Base-by-base conservation (phyloP, 495 filamentous ascomycete species). In the Xylaria flabelliformis region DNA sequence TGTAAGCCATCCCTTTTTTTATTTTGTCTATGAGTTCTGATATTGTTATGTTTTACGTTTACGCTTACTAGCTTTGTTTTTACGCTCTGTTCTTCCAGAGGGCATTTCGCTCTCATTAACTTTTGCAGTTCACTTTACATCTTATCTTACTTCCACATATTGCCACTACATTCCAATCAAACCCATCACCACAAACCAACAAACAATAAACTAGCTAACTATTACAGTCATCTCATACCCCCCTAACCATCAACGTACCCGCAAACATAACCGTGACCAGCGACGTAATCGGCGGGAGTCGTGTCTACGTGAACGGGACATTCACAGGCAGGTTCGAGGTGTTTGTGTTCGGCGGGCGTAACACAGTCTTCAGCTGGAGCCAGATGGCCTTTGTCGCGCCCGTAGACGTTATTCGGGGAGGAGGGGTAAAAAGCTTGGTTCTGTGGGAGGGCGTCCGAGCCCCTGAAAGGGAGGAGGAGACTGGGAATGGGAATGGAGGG, bases 371-470 rank as follows among this genome's bases (percentile, higher is more conserved):
- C 58, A 86, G 84, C 7, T 89, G 87, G 87, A 86, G 84, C 64
- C 87, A 88, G 73, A 88, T 88, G 87, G 86, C 87, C 12, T 85
- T 89, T 74, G 86, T 89, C 13, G 86, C 87, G 7, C 87, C 87
- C 3, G 53, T 89, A 21, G 79, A 85, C 4, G 62, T 44, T 0
- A 41, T 82, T 10, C 66, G 13, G 84, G 85, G 1, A 44, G 79
- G 75, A 44, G 79, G 75, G 3, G 67, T 83, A 36, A n/a, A 68
- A 24, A 73, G 58, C 5, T 39, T 81, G 21, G 71, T 51, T 1
- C 9, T 81, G 19, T 72, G 72, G 56, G 68, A 73, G 32, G 72
- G 63, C 8, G 55, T 72, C 9, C 34, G 48, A 19, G 19, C 10
- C 2, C 44, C 55, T n/a, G 29, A 32, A 21, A 19, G 2, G 1